phyloP scores from a whole-genome alignment of 352 stramenopile species.

The Aphanomyces euteiches region DNA sequence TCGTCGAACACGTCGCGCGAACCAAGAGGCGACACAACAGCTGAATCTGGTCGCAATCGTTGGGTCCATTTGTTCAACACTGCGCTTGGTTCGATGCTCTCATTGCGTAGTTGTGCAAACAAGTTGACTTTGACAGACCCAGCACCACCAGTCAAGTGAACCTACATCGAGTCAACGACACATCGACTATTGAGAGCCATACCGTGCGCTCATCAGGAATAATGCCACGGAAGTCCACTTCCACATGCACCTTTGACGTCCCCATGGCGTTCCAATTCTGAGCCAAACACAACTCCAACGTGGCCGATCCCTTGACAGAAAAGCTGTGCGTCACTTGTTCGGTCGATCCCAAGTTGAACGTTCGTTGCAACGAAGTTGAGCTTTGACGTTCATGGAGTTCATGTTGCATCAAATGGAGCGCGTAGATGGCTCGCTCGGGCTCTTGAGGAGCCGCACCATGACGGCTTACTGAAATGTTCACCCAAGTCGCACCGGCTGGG shows the following conservation, averaged over 20 bases:
- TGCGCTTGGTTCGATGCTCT: conserved; percentile 68
- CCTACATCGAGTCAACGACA: conserved; percentile 11
- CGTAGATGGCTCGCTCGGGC: conserved; percentile 47
- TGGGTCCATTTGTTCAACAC: conserved; percentile 82
- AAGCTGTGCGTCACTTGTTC: conserved; percentile 68
- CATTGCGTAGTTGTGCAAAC: conserved; percentile 61
- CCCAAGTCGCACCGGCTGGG: conserved; percentile 74
- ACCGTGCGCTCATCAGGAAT: conserved; percentile 49
- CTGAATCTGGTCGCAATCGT: conserved; percentile 69
- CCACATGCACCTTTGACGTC: conserved; percentile 69
- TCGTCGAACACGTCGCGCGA: conserved; percentile 79
- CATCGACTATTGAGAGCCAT: not conserved
- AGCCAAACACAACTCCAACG: conserved; percentile 83
- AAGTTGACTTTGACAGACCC: conserved; percentile 76
- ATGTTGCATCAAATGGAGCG: conserved; percentile 88
- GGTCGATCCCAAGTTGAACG: conserved; percentile 61
- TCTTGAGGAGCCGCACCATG: not conserved
- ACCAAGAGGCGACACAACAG: conserved; percentile 73
- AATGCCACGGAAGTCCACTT: conserved; percentile 84
- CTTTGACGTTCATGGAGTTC: conserved; percentile 81
- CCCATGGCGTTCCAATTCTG: conserved; percentile 89
- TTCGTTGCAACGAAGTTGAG: conserved; percentile 60
- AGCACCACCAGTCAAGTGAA: conserved; percentile 59
- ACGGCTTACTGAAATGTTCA: conserved; percentile 64
- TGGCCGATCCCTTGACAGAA: conserved; percentile 66